Evolutionary conservation across 1,284 basidiomycete species (phyloP).

Genomic region (Coriolopsis trogii): DNA sequence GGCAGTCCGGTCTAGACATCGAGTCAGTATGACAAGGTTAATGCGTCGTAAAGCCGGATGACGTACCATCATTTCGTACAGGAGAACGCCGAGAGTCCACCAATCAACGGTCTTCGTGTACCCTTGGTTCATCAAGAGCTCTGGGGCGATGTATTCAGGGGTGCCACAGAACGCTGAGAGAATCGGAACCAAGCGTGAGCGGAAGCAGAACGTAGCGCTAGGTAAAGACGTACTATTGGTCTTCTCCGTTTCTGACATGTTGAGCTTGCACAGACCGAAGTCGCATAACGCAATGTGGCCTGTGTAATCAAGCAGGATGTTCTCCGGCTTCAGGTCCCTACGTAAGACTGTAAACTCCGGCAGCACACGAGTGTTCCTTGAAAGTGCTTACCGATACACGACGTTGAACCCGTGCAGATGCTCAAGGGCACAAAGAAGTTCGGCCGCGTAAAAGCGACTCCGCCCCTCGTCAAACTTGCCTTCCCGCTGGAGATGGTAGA

Average conservation of each 20-base stretch:
- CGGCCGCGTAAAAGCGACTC: constrained; percentile 96
- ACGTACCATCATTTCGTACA: constrained; percentile 97
- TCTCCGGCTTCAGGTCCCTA: constrained; percentile 97
- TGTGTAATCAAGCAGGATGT: constrained; percentile 95
- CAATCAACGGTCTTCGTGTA: constrained; percentile 99
- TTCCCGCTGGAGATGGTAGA: constrained; percentile 97
- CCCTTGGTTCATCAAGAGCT: constrained; percentile 93
- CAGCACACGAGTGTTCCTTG: neutral
- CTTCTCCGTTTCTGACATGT: constrained; percentile 98
- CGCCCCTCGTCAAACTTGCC: constrained; percentile 95
- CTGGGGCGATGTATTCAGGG: constrained; percentile 96
- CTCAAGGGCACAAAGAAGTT: constrained; percentile 92
- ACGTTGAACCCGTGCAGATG: constrained; percentile 98
- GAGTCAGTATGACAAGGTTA: neutral
- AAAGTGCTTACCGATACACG: constrained; percentile 78
- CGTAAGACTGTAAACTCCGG: constrained; percentile 36
- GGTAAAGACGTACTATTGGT: constrained; percentile 95
- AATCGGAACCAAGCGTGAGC: constrained; percentile 4
- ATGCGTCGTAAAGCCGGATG: neutral
- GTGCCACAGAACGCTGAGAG: constrained; percentile 95
- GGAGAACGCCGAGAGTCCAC: constrained; percentile 98
- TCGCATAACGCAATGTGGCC: constrained; percentile 99
- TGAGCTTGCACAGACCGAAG: constrained; percentile 98
- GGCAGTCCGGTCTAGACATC: constrained; percentile 84
- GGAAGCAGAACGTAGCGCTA: too few species aligned